These are phyloP conservation scores for Phytophthora litchii DNA, from an alignment of 352 stramenopile genomes.

Conservation along the genomic window DNA sequence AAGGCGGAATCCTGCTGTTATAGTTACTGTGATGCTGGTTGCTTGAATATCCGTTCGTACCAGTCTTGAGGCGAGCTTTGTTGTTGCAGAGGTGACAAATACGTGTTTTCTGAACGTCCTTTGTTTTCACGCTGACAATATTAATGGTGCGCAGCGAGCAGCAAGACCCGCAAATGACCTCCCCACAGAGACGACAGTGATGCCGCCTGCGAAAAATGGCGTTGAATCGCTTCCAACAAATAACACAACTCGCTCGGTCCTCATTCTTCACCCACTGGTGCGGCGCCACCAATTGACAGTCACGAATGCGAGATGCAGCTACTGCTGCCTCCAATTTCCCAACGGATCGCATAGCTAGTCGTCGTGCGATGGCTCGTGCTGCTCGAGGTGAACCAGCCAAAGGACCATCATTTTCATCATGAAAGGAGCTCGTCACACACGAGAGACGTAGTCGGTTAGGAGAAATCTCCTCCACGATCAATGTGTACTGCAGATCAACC, in stretches of 20 bases:
- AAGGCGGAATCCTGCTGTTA: constrained; percentile 19
- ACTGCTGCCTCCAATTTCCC: constrained; percentile 55
- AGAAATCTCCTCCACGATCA: constrained; percentile 68
- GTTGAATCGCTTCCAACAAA: constrained; percentile 75
- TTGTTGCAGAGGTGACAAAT: constrained; percentile 78
- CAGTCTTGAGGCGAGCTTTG: constrained; percentile 42
- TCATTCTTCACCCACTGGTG: constrained; percentile 74
- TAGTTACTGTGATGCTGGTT: constrained; percentile 20
- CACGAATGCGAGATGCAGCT: constrained; percentile 49
- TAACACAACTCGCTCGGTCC: constrained; percentile 55
- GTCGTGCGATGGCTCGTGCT: constrained; percentile 47
- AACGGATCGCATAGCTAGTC: constrained; percentile 54
- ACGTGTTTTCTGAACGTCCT: constrained; percentile 56
- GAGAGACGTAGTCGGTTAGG: constrained; percentile 53
- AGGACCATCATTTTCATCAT: constrained; percentile 43
- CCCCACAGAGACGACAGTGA: constrained; percentile 70
- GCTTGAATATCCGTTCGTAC: constrained; percentile 36
- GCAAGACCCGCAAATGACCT: constrained; percentile 67
- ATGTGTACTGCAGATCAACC: constrained; percentile 65
- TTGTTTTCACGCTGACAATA: constrained; percentile 34
- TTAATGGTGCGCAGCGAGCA: constrained; percentile 52
- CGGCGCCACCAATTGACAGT: constrained; percentile 45
- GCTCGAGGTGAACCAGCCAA: constrained; percentile 34
- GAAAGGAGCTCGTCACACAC: constrained; percentile 63
- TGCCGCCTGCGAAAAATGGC: constrained; percentile 59